Evolutionary conservation across 2,329 filamentous ascomycete genomes (phyloP).

Genomic region (Cordyceps tenuipes): DNA sequence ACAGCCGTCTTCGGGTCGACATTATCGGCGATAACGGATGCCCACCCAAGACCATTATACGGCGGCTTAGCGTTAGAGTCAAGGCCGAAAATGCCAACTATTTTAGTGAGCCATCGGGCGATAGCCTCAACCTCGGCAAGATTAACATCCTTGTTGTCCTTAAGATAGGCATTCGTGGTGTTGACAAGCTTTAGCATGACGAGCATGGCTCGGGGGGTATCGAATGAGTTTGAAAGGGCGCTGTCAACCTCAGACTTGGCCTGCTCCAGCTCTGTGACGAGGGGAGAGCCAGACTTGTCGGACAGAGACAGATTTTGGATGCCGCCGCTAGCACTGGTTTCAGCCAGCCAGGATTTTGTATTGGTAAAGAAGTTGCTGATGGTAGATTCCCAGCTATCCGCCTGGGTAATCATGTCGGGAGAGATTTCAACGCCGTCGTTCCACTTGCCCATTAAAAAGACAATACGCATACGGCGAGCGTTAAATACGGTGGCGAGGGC

Average conservation of each 20-base stretch:
- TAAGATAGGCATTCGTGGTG: conserved; percentile 59
- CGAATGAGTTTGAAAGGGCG: conserved; percentile 75
- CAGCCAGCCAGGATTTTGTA: conserved; percentile 44
- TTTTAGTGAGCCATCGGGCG: conserved; percentile 72
- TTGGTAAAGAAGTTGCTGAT: conserved; percentile 60
- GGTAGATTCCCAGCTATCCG: conserved; percentile 70
- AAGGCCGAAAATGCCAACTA: conserved; percentile 78
- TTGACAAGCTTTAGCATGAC: conserved; percentile 71
- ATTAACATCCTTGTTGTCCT: conserved; percentile 37
- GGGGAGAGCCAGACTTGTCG: conserved; percentile 22
- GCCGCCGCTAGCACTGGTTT: conserved; percentile 28
- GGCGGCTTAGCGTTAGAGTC: conserved; percentile 51
- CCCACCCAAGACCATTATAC: conserved; percentile 51
- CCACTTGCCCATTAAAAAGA: conserved; percentile 84
- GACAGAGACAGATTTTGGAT: conserved; percentile 32
- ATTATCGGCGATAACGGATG: conserved; percentile 30
- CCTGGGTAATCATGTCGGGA: conserved; percentile 66
- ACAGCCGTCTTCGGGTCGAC: conserved; percentile 39
- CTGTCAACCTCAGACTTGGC: conserved; percentile 45
- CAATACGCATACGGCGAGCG: conserved; percentile 68
- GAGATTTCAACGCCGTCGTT: conserved; percentile 88
- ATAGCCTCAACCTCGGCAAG: conserved; percentile 44
- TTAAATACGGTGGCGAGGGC: conserved; percentile 66
- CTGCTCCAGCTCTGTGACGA: conserved; percentile 38
- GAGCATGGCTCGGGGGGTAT: conserved; percentile 73